Conservation (phyloP, 805 yeast species). For the Teunomyces funiuensis region DNA sequence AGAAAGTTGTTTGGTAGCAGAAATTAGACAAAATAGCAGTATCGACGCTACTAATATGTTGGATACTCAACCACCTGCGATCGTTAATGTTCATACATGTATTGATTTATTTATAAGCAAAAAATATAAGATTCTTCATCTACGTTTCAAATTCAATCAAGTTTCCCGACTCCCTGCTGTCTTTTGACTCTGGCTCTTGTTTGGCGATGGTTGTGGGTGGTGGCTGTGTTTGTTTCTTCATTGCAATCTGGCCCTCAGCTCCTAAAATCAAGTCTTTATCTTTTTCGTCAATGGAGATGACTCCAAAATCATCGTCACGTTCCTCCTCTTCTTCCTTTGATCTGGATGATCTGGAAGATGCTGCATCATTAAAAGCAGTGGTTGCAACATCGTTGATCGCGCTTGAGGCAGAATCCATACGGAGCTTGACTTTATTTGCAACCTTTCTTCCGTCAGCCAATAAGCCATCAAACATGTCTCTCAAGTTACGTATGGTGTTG, state of each 20-base stretch:
- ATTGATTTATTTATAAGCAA: slow-evolving; percentile 2
- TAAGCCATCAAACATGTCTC: slow-evolving; percentile 88
- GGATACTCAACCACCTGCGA: not conserved
- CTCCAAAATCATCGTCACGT: slow-evolving; percentile 46
- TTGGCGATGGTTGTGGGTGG: slow-evolving; percentile 4
- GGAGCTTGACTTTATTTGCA: slow-evolving; percentile 82
- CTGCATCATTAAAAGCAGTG: slow-evolving; percentile 12
- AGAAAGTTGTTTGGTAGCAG: slow-evolving; percentile 40
- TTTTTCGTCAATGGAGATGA: slow-evolving; percentile 38
- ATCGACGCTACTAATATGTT: not conserved
- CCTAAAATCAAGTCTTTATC: slow-evolving; percentile 51
- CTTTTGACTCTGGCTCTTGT: not conserved
- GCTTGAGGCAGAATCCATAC: slow-evolving; percentile 69
- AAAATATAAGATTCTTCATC: too few species aligned
- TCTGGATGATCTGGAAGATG: slow-evolving; percentile 30
- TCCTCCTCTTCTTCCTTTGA: slow-evolving; percentile 44
- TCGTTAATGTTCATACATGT: slow-evolving; percentile 1
- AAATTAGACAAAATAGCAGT: not conserved
- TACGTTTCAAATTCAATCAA: slow-evolving; percentile 47
- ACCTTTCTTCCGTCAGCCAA: slow-evolving; percentile 91
- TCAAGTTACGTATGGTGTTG: slow-evolving; percentile 56
- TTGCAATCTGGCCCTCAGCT: slow-evolving; percentile 45
- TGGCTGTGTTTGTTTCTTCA: slow-evolving; percentile 7
- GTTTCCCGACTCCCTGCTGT: slow-evolving; percentile 18
- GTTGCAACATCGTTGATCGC: slow-evolving; percentile 15